Percentiles rank a stretch among this genome's conserved stretches.
These are phyloP conservation scores for Debaryomycetaceae sp. DNA, from an alignment of 1,139 yeast species.

Conservation along the genomic window DNA sequence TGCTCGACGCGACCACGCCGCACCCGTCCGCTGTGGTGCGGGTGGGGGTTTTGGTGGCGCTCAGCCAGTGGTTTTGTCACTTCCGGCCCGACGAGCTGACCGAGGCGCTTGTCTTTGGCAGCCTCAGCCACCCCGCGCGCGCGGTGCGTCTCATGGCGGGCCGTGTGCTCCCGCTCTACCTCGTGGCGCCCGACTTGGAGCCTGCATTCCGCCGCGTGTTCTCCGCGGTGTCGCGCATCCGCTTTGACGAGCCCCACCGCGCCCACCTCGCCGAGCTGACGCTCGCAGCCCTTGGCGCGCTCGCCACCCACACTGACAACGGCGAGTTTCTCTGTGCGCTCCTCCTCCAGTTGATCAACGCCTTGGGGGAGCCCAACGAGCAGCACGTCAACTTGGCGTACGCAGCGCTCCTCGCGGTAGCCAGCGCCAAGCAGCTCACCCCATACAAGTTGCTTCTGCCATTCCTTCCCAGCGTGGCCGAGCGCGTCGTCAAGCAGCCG, in stretches of 20 bases:
- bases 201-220: conserved; percentile 33
- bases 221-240: conserved; percentile 30
- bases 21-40: too few species aligned
- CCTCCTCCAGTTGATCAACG: conserved; percentile 54
- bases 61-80: too few species aligned
- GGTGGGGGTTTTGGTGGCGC: too few species aligned
- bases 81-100: too few species aligned
- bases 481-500: conserved; percentile 58
- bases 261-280: conserved; percentile 59
- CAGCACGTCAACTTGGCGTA: conserved; percentile 64
- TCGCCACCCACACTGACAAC: conserved; percentile 50
- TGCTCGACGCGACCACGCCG: too few species aligned
- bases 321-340: conserved; percentile 64
- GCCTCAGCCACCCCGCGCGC: too few species aligned
- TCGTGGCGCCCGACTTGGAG: conserved; percentile 32
- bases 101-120: too few species aligned
- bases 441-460: conserved; percentile 76
- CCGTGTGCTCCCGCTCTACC: conserved; percentile 42
- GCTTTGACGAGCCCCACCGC: conserved; percentile 21
- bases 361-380: conserved; percentile 55
- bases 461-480: conserved; percentile 70
- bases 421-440: conserved; percentile 42
- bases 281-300: conserved; percentile 54
- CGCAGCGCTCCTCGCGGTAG: conserved; percentile 48
- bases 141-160: conserved; percentile 50